phyloP scores from a whole-genome alignment of 306 rosid species.

The Abrus pulchellus region DNA sequence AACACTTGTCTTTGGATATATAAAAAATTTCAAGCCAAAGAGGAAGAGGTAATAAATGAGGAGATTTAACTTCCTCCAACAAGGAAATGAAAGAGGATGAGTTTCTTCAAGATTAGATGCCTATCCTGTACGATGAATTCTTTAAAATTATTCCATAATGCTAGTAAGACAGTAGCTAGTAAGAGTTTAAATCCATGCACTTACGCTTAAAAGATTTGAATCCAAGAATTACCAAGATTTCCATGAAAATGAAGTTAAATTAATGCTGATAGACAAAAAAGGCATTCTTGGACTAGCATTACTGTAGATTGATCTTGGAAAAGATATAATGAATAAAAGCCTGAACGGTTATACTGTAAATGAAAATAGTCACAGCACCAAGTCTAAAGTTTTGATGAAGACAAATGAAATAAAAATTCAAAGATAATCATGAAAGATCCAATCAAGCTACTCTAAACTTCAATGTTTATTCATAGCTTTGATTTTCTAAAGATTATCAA shows the following conservation, averaged over 20 bases:
- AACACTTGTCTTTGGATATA: neutral
- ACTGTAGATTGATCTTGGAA: neutral
- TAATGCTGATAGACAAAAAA: neutral
- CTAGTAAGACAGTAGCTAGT: slow-evolving; percentile 2
- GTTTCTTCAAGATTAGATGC: neutral
- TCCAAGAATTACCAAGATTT: neutral
- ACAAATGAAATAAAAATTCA: too few species aligned
- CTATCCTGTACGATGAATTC: too few species aligned
- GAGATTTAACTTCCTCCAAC: neutral
- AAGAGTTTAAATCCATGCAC: slow-evolving; percentile 21
- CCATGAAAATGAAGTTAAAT: slow-evolving; percentile 1
- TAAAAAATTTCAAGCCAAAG: neutral
- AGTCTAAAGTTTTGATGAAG: too few species aligned
- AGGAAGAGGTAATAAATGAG: neutral
- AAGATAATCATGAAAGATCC: too few species aligned
- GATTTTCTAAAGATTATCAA: too few species aligned
- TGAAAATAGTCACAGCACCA: too few species aligned
- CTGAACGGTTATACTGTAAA: neutral
- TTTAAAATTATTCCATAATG: neutral
- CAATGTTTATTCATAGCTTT: too few species aligned
- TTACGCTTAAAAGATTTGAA: neutral
- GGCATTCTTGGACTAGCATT: slow-evolving; percentile 18
- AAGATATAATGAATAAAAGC: slow-evolving; percentile 17
- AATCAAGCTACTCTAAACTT: too few species aligned
- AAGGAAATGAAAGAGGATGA: neutral